These are phyloP conservation scores for Calycina herbarum DNA, from an alignment of 2,329 filamentous ascomycete species.

Conservation along the genomic window DNA sequence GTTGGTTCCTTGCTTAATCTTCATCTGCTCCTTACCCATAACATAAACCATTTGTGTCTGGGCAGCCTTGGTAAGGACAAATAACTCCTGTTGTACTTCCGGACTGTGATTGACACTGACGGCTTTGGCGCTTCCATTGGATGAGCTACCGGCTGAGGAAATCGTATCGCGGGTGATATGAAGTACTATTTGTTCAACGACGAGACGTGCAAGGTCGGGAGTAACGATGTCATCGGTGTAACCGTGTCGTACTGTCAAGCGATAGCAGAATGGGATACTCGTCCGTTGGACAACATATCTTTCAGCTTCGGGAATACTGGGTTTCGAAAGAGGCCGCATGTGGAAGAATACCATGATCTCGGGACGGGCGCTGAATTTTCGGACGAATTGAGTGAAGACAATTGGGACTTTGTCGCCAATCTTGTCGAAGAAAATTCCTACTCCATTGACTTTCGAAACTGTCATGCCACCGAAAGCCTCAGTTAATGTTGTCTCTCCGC, in stretches of 20 bases:
- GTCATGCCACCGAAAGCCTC: slow-evolving; percentile 40
- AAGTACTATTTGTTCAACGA: slow-evolving; percentile 57
- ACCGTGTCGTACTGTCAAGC: slow-evolving; percentile 68
- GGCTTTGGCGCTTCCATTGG: slow-evolving; percentile 9
- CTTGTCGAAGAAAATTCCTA: slow-evolving; percentile 80
- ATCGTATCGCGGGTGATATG: slow-evolving; percentile 46
- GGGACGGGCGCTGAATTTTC: slow-evolving; percentile 66
- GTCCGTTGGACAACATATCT: slow-evolving; percentile 46
- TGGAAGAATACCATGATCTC: slow-evolving; percentile 76
- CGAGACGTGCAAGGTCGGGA: slow-evolving; percentile 58
- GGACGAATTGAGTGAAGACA: slow-evolving; percentile 71
- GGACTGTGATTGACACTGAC: slow-evolving; percentile 27
- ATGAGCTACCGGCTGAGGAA: slow-evolving; percentile 30
- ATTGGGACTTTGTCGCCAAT: slow-evolving; percentile 63
- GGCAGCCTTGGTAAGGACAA: slow-evolving; percentile 46
- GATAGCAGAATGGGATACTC: slow-evolving; percentile 62
- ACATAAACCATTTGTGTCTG: slow-evolving; percentile 54
- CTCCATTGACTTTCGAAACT: slow-evolving; percentile 54
- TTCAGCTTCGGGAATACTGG: slow-evolving; percentile 51
- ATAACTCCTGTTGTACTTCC: slow-evolving; percentile 43
- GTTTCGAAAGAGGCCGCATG: slow-evolving; percentile 61
- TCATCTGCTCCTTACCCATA: slow-evolving; percentile 63
- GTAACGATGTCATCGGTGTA: slow-evolving; percentile 72
- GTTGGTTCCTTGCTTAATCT: slow-evolving; percentile 44
- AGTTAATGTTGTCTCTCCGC: slow-evolving; percentile 42